A percentile compares a stretch with the other conserved stretches of the same genome.
These are phyloP conservation scores for Fraxinus paxiana DNA, from an alignment of 305 asterid species.

Conservation along the genomic window DNA sequence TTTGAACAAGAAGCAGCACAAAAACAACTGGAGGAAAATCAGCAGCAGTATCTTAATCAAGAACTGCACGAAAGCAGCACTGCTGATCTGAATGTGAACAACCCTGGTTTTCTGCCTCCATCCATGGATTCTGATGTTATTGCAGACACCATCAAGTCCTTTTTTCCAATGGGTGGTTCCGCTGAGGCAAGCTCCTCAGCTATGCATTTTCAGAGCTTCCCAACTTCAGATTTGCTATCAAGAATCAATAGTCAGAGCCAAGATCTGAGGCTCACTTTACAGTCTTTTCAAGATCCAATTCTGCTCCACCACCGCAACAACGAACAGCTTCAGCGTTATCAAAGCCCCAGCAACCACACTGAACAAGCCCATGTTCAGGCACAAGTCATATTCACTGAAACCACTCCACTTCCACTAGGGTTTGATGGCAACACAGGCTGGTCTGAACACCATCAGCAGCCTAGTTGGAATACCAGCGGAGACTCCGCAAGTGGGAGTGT, in stretches of 20 bases:
- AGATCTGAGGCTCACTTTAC: slow-evolving; percentile 79
- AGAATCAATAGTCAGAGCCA: slow-evolving; percentile 47
- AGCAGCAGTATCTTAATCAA: slow-evolving; percentile 27
- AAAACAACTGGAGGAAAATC: slow-evolving; percentile 22
- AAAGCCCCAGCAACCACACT: slow-evolving; percentile 35
- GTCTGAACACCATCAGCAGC: slow-evolving; percentile 56
- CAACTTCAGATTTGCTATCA: slow-evolving; percentile 43
- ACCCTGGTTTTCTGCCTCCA: slow-evolving; percentile 62
- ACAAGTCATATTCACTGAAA: slow-evolving; percentile 37
- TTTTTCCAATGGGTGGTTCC: slow-evolving; percentile 72
- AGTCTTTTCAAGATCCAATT: slow-evolving; percentile 74
- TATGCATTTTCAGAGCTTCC: slow-evolving; percentile 61
- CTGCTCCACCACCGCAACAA: slow-evolving; percentile 42
- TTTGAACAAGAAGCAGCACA: slow-evolving; percentile 22
- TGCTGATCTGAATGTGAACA: slow-evolving; percentile 20
- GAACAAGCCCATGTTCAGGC: slow-evolving; percentile 28
- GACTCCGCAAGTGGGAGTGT: slow-evolving; percentile 32
- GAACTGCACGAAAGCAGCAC: neutral
- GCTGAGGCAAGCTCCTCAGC: slow-evolving; percentile 54
- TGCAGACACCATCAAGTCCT: slow-evolving; percentile 73
- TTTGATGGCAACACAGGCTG: slow-evolving; percentile 51
- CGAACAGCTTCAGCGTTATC: slow-evolving; percentile 32
- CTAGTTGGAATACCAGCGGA: slow-evolving; percentile 51
- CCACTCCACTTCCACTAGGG: slow-evolving; percentile 39
- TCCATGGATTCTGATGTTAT: slow-evolving; percentile 68